A percentile compares a stretch with the other conserved stretches of the same genome.
Evolutionary conservation across 768 basidiomycete species (phyloP).

Genomic region (Termitomyces sp.): DNA sequence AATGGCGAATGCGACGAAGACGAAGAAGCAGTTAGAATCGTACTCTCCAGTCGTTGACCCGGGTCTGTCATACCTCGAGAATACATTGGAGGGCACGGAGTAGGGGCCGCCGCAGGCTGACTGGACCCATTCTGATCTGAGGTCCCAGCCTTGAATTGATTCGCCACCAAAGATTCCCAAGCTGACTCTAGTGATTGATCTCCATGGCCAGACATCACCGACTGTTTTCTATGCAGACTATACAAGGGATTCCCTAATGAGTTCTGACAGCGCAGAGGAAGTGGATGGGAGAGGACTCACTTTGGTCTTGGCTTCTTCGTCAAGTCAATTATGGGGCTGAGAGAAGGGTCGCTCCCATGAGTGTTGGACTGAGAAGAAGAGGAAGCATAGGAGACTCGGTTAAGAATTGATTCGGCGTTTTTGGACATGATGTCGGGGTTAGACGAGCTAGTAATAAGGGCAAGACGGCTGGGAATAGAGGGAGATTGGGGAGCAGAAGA

Average conservation of each 20-base stretch:
- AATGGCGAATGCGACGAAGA: slow-evolving; percentile 16
- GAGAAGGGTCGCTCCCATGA: slow-evolving; percentile 25
- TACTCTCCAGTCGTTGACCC: slow-evolving; percentile 23
- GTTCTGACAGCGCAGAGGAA: slow-evolving; percentile 1
- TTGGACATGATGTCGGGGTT: slow-evolving; percentile 40
- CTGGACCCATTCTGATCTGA: slow-evolving; percentile 28
- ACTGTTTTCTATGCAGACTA: slow-evolving; percentile 25
- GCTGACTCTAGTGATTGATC: slow-evolving; percentile 20
- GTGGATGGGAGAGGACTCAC: slow-evolving; percentile 10
- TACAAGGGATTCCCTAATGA: slow-evolving; percentile 26
- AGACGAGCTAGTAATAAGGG: slow-evolving; percentile 52
- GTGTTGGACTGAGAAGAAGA: slow-evolving; percentile 53
- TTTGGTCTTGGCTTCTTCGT: slow-evolving; percentile 15
- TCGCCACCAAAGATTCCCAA: slow-evolving; percentile 21
- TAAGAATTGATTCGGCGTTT: slow-evolving; percentile 33
- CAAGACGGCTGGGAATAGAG: slow-evolving; percentile 45
- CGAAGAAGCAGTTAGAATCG: slow-evolving; percentile 8
- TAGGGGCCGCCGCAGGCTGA: slow-evolving; percentile 28
- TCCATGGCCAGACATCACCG: slow-evolving; percentile 13
- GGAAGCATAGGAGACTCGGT: slow-evolving; percentile 54
- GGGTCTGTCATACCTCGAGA: slow-evolving; percentile 50
- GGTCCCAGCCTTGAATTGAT: slow-evolving; percentile 21
- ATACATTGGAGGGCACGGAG: slow-evolving; percentile 38
- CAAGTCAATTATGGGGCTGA: background rate
- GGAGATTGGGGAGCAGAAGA: slow-evolving; percentile 36